Conservation (phyloP, 1,284 basidiomycete species). For the Uromyces viciae-fabae region DNA sequence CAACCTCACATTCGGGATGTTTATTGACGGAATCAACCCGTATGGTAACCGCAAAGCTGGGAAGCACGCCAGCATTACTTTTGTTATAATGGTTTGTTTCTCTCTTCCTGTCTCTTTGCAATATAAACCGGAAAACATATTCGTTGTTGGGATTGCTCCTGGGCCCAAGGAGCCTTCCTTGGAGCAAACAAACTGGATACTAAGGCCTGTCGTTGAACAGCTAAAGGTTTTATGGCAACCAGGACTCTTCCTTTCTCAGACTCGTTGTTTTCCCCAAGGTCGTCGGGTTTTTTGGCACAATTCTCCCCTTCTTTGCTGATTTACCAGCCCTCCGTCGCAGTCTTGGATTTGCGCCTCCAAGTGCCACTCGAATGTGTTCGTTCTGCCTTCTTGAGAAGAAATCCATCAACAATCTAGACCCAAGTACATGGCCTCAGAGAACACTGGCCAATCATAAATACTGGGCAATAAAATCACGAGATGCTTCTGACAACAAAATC, state of each 20-base stretch:
- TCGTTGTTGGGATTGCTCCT: slow-evolving; percentile 5
- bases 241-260: slow-evolving; percentile 14
- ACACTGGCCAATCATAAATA: neutral
- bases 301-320: slow-evolving; percentile 8
- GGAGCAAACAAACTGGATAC: slow-evolving; percentile 5
- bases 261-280: neutral
- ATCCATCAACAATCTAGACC: slow-evolving; percentile 1
- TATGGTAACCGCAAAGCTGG: neutral
- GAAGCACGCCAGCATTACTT: slow-evolving; percentile 19
- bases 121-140: neutral
- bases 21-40: slow-evolving; percentile 23
- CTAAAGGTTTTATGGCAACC: neutral
- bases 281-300: neutral
- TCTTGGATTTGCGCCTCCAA: slow-evolving; percentile 3
- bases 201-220: slow-evolving; percentile 1
- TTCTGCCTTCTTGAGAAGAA: neutral
- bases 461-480: neutral
- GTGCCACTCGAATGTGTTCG: neutral
- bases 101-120: neutral
- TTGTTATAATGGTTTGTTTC: slow-evolving; percentile 6
- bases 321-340: neutral
- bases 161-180: slow-evolving; percentile 7
- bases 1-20: slow-evolving; percentile 15
- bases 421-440: neutral
- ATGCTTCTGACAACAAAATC: neutral